A percentile compares a stretch with the other conserved stretches of the same genome.
Evolutionary conservation across 352 stramenopile genomes (phyloP).

Genomic region (Pseudoperonospora humuli): DNA sequence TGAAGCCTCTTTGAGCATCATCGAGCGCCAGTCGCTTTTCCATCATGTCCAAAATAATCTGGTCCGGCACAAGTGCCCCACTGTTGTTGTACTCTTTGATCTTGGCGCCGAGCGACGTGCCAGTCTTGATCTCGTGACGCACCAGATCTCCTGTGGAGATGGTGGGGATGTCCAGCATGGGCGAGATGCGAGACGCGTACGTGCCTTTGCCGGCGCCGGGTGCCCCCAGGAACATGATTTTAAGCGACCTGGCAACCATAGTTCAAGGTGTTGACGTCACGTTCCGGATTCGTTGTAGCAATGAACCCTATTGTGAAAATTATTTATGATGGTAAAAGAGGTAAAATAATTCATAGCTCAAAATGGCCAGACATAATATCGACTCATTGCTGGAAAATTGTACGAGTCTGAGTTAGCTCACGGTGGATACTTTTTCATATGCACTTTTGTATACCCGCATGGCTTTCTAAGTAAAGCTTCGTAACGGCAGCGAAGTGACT

Average conservation of each 20-base stretch:
- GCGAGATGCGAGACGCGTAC: slow-evolving; percentile 82
- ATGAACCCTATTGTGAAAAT: too few relatives aligned
- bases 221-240: slow-evolving; percentile 88
- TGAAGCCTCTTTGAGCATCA: slow-evolving; percentile 75
- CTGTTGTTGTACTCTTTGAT: slow-evolving; percentile 85
- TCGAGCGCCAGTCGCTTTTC: slow-evolving; percentile 59
- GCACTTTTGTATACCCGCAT: too few relatives aligned
- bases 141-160: slow-evolving; percentile 88
- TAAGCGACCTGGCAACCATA: slow-evolving; percentile 40
- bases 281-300: too few relatives aligned
- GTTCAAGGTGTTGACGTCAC: too few relatives aligned
- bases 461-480: too few relatives aligned
- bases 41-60: slow-evolving; percentile 87
- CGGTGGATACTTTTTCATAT: too few relatives aligned
- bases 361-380: too few relatives aligned
- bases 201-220: slow-evolving; percentile 88
- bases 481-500: too few relatives aligned
- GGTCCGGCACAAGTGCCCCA: slow-evolving; percentile 77
- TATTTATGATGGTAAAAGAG: too few relatives aligned
- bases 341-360: too few relatives aligned
- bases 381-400: too few relatives aligned
- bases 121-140: slow-evolving; percentile 81
- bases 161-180: slow-evolving; percentile 78
- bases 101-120: slow-evolving; percentile 53
- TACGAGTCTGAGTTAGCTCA: too few relatives aligned